phyloP scores from a whole-genome alignment of 345 rosid species.

The Corchorus capsularis region DNA sequence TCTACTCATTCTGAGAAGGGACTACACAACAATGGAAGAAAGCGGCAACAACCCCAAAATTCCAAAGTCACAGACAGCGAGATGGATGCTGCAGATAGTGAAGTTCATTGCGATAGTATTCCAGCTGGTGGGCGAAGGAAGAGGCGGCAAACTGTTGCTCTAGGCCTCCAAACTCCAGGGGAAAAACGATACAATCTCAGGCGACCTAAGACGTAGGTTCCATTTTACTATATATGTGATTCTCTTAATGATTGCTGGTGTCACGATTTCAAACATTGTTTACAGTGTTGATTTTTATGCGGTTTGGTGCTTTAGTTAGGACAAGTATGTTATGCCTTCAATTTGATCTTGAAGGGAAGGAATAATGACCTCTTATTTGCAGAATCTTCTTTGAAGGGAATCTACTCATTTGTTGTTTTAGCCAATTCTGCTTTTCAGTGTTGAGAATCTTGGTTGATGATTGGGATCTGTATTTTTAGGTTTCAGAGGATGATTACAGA shows the following conservation, averaged over 20 bases:
- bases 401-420: background rate
- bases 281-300: background rate
- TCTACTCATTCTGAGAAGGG: constrained; percentile 38
- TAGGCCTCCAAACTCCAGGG: constrained; percentile 46
- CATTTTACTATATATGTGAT: constrained; percentile 7
- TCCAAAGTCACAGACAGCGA: constrained; percentile 48
- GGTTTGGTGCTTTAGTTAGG: constrained; percentile 8
- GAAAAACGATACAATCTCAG: constrained; percentile 83
- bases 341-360: background rate
- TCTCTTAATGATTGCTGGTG: background rate
- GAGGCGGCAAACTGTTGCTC: constrained; percentile 50
- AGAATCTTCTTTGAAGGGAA: background rate
- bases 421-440: background rate
- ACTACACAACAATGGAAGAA: constrained; percentile 42
- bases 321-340: background rate
- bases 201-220: constrained; percentile 67
- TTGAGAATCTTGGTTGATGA: background rate
- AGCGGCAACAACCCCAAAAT: constrained; percentile 50
- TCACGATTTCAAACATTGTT: background rate
- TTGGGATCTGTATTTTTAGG: background rate
- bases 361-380: background rate
- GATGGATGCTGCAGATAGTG: constrained; percentile 63
- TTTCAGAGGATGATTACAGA: background rate
- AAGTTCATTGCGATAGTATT: constrained; percentile 64
- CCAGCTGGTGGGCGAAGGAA: constrained; percentile 65